Base-by-base conservation (phyloP, 163 green algal genomes). In the Volvox carteri region DNA sequence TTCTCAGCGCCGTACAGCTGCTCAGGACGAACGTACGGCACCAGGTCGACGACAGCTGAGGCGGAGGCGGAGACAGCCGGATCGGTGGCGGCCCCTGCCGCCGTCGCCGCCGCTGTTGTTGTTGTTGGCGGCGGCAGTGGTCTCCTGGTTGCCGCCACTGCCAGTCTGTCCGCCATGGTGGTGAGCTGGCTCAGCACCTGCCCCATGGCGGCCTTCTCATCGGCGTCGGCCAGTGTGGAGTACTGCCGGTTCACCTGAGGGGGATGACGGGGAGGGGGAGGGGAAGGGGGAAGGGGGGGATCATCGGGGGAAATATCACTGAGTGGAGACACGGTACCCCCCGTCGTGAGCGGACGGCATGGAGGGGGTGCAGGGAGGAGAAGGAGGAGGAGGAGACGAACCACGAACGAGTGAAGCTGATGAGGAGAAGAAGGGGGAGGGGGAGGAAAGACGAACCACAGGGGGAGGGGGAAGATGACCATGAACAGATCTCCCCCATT, bases 91-190 rank as follows among this genome's bases (percentile, higher is more conserved):
- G 50, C 76, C 35, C 16, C 50, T 12, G 50, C 76, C 4, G 50
- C 46, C n/a, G n/a, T n/a, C n/a, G n/a, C n/a, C n/a, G n/a, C n/a
- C n/a, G n/a, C n/a, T n/a, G 42, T 25, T 21, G 11, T 1, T 25
- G 30, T 7, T 12, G 25, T 21, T 39, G n/a, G 19, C 44, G 33
- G 81, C 60, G 81, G 81, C 65, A 87, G 11, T 2, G 81, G 81
- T 18, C 67, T 44, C 1, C 81, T 44, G 12, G 81, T 72, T 46
- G 81, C 81, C 1, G 81, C 81, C 33, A 79, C 67, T 23, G 81
- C 81, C 21, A 87, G 81, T 18, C 81, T 44, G 67, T 87, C 81
- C 0, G 81, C 81, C 81, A 87, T 87, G 65, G 81, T 87, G 65
- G 33, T 87, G 14, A 87, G 81, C 81, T 87, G 81, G 2, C 8